Evolutionary conservation across 441 rosid genomes (phyloP), one percentile per base, ranked within the genome.

Genomic region (Hura crepitans): DNA sequence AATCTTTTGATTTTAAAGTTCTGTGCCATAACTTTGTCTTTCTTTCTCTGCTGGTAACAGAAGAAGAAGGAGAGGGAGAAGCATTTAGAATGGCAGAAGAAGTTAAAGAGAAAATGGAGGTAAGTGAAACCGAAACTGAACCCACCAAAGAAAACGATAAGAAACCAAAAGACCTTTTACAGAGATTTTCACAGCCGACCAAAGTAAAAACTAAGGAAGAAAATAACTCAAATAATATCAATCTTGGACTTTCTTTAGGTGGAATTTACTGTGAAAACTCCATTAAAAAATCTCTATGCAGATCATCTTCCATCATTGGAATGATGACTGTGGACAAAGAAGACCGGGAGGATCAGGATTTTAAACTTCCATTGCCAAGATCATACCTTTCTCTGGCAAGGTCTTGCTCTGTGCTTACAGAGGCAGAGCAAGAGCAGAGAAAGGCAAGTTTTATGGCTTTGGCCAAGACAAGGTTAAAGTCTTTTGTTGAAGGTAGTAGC

Each of bases 161-260:
- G 14, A 56, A 42, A 0, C 70, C 67, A 12, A 10, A 50, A 28
- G 30, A 66, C 22, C 31, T 66, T 66, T 23, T 59, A 35, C 54
- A 65, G 20, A 70, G 17, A 1, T 65, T 53, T 60, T 55, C 73
- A 13, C 59, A 58, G 43, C 61, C 63, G 6, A 62, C 70, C 54
- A 68, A 50, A 4, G 12, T 47, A 20, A 23, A 13, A 17, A 63
- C 6, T 3, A 5, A 45, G 22, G 67, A 63, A n/a, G 63, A 58
- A 47, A 50, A 2, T 10, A 45, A 72, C 14, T 2, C 46, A 31
- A 23, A n/a, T 12, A 53, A 75, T 65, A 65, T 78, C 43, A 70
- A 68, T 66, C 78, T 80, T 0, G 63, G 56, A 23, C 83, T 83
- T 31, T 73, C 83, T 42, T 57, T 81, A 37, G 85, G 85, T 11